A percentile compares a stretch with the other conserved stretches of the same genome.
Evolutionary conservation across 495 filamentous ascomycete species (phyloP).

Genomic region (Evernia prunastri): DNA sequence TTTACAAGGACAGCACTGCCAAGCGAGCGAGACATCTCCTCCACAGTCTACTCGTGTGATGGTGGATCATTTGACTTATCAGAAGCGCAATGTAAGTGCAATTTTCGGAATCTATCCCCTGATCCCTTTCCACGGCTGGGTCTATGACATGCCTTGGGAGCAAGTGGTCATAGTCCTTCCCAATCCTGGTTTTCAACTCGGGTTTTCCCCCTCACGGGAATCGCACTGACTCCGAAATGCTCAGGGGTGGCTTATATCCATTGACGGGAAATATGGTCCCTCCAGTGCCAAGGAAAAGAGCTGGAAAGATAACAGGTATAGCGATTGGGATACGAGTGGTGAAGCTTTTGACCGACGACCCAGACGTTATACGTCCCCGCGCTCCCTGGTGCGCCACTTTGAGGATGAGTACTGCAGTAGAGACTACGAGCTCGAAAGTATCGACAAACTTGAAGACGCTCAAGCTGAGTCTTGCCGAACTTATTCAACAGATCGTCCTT

Average conservation of each 20-base stretch:
- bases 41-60: constrained; percentile 20
- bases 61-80: constrained; percentile 25
- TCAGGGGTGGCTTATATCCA: constrained; percentile 25
- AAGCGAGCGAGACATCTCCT: constrained; percentile 19
- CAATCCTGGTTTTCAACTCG: too few relatives aligned
- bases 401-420: constrained; percentile 1
- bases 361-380: constrained; percentile 2
- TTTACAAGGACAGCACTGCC: constrained; percentile 21
- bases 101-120: too few relatives aligned
- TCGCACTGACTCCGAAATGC: too few relatives aligned
- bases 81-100: constrained; percentile 18
- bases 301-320: constrained; percentile 23
- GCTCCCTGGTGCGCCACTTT: background rate
- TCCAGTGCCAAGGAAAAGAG: constrained; percentile 20
- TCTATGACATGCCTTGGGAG: too few relatives aligned
- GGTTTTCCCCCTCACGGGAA: too few relatives aligned
- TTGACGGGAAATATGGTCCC: constrained; percentile 25
- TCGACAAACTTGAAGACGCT: constrained; percentile 1
- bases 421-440: background rate
- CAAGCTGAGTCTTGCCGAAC: constrained; percentile 13
- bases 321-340: constrained; percentile 1
- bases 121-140: too few relatives aligned
- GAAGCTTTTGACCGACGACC: constrained; percentile 2
- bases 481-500: constrained; percentile 13
- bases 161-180: too few relatives aligned